Evolutionary conservation across 148 eudicot species (phyloP), one percentile per base, ranked within the genome.

Genomic region (Cornus kousa): DNA sequence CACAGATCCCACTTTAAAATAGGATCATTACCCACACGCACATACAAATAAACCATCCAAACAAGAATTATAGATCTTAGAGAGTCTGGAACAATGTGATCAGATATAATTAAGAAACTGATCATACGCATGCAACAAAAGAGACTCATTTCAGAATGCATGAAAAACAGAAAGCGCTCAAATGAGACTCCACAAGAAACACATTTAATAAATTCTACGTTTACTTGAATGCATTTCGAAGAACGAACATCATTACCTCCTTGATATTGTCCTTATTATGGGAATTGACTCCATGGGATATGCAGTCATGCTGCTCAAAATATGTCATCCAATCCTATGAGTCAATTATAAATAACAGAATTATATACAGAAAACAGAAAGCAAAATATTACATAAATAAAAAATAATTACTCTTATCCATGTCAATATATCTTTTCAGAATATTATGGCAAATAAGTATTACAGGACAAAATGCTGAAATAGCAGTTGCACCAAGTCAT

Each of bases 231-330:
- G 72, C 31, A 43, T 46, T 76, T 22, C 67, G 62, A 67, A 67
- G 43, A 32, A 70, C 2, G 40, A 35, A 10, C 39, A 12, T 33
- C 72, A 13, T 78, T 88, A 90, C 97, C 98, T 90, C 88, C 85
- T 85, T 88, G 80, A 91, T 84, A 72, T 78, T 88, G 32, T 86
- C 91, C 85, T 84, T 94, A 71, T 94, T 90, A 82, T 94, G 98
- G 65, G 98, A 86, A 86, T 94, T 90, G 80, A 90, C 88, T 33
- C 82, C 86, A 82, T 78, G 82, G 68, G 80, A 80, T 20, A 72
- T 60, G 77, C 67, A 82, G 53, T 78, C 82, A 72, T 85, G 77
- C 69, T 75, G 80, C 79, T 89, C 78, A 31, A 87, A 87, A 79
- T 79, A 84, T 28, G 60, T 70, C 50, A 76, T 80, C 91, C 93